phyloP scores from a whole-genome alignment of 495 filamentous ascomycete species.

The Aspergillus hancockii region DNA sequence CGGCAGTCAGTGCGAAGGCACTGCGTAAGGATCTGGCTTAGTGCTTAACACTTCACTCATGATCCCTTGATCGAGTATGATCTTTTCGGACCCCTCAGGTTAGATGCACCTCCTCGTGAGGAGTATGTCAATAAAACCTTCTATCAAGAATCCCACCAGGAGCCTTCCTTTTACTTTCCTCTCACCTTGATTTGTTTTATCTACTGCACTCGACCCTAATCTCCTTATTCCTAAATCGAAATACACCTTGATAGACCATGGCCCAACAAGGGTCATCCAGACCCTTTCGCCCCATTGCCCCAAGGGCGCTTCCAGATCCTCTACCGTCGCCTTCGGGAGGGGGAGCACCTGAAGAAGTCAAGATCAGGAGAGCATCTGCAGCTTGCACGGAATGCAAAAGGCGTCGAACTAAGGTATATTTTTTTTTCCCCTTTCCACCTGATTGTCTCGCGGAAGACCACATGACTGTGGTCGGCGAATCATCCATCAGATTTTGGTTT shows the following conservation, averaged over 20 bases:
- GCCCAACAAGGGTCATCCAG: constrained; percentile 29
- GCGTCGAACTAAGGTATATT: constrained; percentile 42
- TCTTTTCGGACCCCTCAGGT: not conserved
- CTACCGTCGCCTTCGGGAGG: constrained; percentile 7
- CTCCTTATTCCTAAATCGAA: not conserved
- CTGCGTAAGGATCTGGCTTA: constrained; percentile 8
- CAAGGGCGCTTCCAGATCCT: constrained; percentile 23
- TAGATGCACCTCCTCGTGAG: constrained; percentile 18
- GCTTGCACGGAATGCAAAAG: constrained; percentile 46
- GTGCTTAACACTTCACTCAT: constrained; percentile 4
- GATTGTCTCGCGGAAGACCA: not conserved
- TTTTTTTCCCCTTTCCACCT: not conserved
- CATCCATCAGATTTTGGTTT: not conserved
- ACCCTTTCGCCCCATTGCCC: constrained; percentile 38
- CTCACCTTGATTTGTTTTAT: not conserved
- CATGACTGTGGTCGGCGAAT: not conserved
- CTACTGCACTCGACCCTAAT: not conserved
- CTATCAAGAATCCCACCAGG: not conserved
- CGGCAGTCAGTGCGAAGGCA: constrained; percentile 1
- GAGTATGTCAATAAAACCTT: constrained; percentile 14
- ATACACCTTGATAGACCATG: constrained; percentile 25
- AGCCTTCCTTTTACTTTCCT: not conserved
- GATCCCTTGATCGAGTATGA: constrained; percentile 9
- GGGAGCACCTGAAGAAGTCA: constrained; percentile 31
- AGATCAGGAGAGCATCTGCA: constrained; percentile 42